phyloP scores from a whole-genome alignment of 2,329 filamentous ascomycete species.

The Hyphodiscus sp. region DNA sequence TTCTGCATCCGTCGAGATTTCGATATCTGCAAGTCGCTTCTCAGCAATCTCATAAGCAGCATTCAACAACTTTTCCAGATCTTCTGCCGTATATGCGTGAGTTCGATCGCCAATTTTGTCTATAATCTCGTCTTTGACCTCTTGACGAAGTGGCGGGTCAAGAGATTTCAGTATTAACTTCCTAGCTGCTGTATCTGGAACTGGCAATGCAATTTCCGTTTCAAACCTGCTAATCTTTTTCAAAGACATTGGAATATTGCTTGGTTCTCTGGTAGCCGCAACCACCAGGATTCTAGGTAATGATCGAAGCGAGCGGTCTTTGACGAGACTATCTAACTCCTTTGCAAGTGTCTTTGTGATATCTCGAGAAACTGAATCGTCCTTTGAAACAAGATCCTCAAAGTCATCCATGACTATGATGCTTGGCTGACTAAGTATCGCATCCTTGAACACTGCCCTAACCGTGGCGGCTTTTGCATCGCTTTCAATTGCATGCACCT shows the following conservation, averaged over 20 bases:
- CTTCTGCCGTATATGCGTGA: constrained; percentile 79
- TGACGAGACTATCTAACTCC: constrained; percentile 49
- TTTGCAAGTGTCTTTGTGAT: constrained; percentile 46
- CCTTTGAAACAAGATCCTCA: constrained; percentile 60
- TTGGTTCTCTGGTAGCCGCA: constrained; percentile 66
- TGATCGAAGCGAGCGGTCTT: constrained; percentile 20
- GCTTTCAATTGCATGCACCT: constrained; percentile 54
- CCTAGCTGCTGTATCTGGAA: constrained; percentile 66
- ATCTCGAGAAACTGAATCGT: constrained; percentile 42
- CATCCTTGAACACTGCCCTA: constrained; percentile 62
- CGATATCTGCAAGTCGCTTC: constrained; percentile 15
- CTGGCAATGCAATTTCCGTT: constrained; percentile 64
- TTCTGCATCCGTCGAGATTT: background rate
- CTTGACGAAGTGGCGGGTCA: constrained; percentile 37
- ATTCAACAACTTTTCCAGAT: constrained; percentile 61
- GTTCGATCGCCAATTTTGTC: constrained; percentile 63
- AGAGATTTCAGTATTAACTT: constrained; percentile 63
- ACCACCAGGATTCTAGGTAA: constrained; percentile 61
- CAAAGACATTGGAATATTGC: constrained; percentile 65
- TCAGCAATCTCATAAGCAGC: constrained; percentile 38
- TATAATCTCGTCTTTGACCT: constrained; percentile 46
- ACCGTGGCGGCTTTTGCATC: constrained; percentile 53
- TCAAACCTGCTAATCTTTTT: constrained; percentile 59
- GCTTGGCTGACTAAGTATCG: constrained; percentile 62
- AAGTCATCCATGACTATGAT: constrained; percentile 75